Conservation (phyloP, 2,329 filamentous ascomycete genomes). For the Lasiodiplodia citricola region DNA sequence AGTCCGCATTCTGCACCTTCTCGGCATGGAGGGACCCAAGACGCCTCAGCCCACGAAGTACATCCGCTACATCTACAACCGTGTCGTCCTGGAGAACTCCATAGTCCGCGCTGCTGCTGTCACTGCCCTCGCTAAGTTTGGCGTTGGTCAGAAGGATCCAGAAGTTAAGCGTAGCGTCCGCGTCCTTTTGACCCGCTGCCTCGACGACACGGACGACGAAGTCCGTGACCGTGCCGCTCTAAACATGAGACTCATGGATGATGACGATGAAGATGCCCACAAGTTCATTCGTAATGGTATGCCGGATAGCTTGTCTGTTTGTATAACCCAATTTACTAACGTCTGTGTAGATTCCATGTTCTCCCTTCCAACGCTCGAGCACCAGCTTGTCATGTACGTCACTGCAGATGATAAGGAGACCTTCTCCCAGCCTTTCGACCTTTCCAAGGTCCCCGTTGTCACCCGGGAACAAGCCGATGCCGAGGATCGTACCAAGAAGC, state of each 20-base stretch:
- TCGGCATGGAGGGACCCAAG: slow-evolving; percentile 93
- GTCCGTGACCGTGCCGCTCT: slow-evolving; percentile 93
- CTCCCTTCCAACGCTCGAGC: slow-evolving; percentile 91
- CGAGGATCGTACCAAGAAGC: slow-evolving; percentile 95
- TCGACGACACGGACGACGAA: slow-evolving; percentile 97
- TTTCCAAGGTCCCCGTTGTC: slow-evolving; percentile 88
- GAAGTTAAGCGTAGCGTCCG: slow-evolving; percentile 96
- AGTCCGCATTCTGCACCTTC: slow-evolving; percentile 90
- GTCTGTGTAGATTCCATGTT: slow-evolving; percentile 80
- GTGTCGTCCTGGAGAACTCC: slow-evolving; percentile 95
- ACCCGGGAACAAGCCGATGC: slow-evolving; percentile 95
- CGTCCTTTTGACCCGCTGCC: slow-evolving; percentile 87
- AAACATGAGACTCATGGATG: slow-evolving; percentile 88
- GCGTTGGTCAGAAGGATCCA: slow-evolving; percentile 92
- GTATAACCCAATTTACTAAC: not conserved
- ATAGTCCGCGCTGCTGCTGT: slow-evolving; percentile 94
- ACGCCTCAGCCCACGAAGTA: slow-evolving; percentile 97
- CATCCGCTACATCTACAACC: slow-evolving; percentile 99
- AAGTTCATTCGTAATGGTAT: slow-evolving; percentile 92
- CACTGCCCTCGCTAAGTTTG: slow-evolving; percentile 94
- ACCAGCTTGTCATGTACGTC: slow-evolving; percentile 97
- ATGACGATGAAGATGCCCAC: slow-evolving; percentile 84
- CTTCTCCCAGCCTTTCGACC: slow-evolving; percentile 86
- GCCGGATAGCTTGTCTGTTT: slow-evolving; percentile 30
- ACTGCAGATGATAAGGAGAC: slow-evolving; percentile 87